Evolutionary conservation across 371 early-diverging fungal genomes (phyloP), one percentile per base, ranked within the genome.

Genomic region (Rhizopus sp.): DNA sequence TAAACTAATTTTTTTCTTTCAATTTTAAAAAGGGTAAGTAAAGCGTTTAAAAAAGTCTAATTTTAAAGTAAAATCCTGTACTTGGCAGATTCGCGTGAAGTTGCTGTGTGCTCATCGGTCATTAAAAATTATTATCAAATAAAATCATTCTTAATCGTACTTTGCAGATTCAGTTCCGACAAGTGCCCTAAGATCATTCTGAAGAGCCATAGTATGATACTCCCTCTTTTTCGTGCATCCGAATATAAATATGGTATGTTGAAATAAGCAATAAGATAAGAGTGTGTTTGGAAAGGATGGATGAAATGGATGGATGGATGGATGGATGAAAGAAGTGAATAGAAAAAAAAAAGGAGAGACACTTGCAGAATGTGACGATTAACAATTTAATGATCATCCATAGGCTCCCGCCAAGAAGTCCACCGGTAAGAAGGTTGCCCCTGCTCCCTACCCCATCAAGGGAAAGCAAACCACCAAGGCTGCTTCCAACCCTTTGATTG

Each of bases 361-460:
- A n/a, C n/a, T 44, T 7, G 17, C 17, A 44, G 16, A 10, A 15
- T 44, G 44, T 7, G 33, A 33, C 12, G 34, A 7, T 15, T 50
- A 23, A 39, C 10, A 23, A 17, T 39, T 50, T 1, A 23, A 34
- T 52, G 31, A 12, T 46, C 47, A 30, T 8, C 0, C 15, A 5
- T 49, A 34, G 30, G 33, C 73, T 49, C 64, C 77, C 55, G 62
- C 71, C 53, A 77, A 77, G 79, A 79, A 79, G 66, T 77, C 82
- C 64, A 63, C 72, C 60, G 71, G 77, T 68, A 93, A 93, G 86
- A 96, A 95, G 90, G 94, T 94, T 62, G 98, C 96, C 49, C 83
- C 96, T 54, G 88, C 93, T 59, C 95, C 97, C 64, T 83, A 81
- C 75, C 82, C 89, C 62, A 82, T 78, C 69, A 85, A 83, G 80